Evolutionary conservation across 2,329 filamentous ascomycete genomes (phyloP).

Genomic region (Cladosporium halotolerans): DNA sequence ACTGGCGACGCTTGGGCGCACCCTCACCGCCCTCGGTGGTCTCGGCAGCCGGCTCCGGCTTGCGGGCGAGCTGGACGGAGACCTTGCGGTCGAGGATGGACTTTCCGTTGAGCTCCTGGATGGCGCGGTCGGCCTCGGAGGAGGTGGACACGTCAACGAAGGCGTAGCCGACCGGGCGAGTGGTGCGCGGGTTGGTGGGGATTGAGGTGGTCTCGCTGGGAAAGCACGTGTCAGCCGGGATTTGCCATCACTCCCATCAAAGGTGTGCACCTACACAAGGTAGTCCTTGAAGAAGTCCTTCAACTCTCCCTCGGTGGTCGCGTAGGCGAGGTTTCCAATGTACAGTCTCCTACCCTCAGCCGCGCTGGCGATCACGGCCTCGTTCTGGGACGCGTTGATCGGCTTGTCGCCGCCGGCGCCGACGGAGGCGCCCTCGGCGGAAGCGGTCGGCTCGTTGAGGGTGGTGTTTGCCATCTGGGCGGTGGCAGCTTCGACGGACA

Average conservation of each 20-base stretch:
- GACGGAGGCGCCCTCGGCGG: slow-evolving; percentile 50
- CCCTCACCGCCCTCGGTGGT: slow-evolving; percentile 67
- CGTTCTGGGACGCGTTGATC: slow-evolving; percentile 68
- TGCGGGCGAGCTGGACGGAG: slow-evolving; percentile 95
- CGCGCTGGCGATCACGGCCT: slow-evolving; percentile 92
- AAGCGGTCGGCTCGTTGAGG: slow-evolving; percentile 52
- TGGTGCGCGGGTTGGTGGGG: slow-evolving; percentile 98
- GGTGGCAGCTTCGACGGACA: slow-evolving; percentile 88
- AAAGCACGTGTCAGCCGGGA: slow-evolving; percentile 12
- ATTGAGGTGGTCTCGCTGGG: slow-evolving; percentile 94
- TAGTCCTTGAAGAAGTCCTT: slow-evolving; percentile 99
- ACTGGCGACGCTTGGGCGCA: slow-evolving; percentile 52
- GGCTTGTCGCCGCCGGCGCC: slow-evolving; percentile 53
- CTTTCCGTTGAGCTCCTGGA: slow-evolving; percentile 91
- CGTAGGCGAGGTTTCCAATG: slow-evolving; percentile 99
- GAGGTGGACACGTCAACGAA: slow-evolving; percentile 97
- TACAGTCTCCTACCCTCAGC: slow-evolving; percentile 98
- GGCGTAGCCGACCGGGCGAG: slow-evolving; percentile 95
- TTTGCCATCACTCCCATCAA: not conserved
- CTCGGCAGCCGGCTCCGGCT: slow-evolving; percentile 79
- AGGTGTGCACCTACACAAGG: slow-evolving; percentile 74
- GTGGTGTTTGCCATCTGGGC: slow-evolving; percentile 60
- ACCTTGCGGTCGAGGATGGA: slow-evolving; percentile 98
- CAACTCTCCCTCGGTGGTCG: slow-evolving; percentile 99
- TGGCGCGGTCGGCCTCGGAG: slow-evolving; percentile 89